phyloP scores from a whole-genome alignment of 2,329 filamentous ascomycete genomes.

The Aspergillus proliferans region DNA sequence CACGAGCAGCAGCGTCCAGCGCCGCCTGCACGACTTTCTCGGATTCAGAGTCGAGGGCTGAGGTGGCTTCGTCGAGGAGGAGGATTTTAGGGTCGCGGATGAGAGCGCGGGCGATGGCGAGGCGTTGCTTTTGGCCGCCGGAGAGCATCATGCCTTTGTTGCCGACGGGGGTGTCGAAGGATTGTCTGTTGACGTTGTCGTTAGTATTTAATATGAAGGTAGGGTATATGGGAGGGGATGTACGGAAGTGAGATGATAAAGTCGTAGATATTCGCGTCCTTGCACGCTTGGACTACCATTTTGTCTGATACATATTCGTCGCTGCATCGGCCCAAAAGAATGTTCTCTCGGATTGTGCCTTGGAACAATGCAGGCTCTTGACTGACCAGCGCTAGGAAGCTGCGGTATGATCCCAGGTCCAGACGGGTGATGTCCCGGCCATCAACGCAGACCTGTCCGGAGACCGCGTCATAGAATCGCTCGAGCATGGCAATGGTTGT shows the following conservation, averaged over 20 bases:
- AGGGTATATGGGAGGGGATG: not conserved
- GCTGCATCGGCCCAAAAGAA: slow-evolving; percentile 48
- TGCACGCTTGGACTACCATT: slow-evolving; percentile 14
- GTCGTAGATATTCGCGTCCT: slow-evolving; percentile 22
- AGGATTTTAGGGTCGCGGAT: slow-evolving; percentile 29
- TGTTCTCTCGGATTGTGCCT: slow-evolving; percentile 61
- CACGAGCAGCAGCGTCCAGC: slow-evolving; percentile 71
- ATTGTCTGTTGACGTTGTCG: slow-evolving; percentile 6
- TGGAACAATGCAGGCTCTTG: slow-evolving; percentile 67
- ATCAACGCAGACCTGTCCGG: slow-evolving; percentile 59
- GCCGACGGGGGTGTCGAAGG: slow-evolving; percentile 19
- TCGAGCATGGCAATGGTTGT: slow-evolving; percentile 56
- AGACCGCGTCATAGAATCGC: slow-evolving; percentile 60
- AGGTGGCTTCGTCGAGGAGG: slow-evolving; percentile 30
- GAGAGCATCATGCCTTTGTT: slow-evolving; percentile 20
- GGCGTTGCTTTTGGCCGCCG: slow-evolving; percentile 32
- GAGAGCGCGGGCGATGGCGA: slow-evolving; percentile 32
- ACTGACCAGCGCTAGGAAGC: slow-evolving; percentile 60
- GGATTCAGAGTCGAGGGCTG: slow-evolving; percentile 40
- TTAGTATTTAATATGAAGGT: not conserved
- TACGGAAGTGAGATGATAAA: slow-evolving; percentile 22
- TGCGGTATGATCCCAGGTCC: slow-evolving; percentile 55
- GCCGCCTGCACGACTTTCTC: slow-evolving; percentile 55
- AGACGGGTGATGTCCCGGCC: slow-evolving; percentile 52
- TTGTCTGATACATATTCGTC: slow-evolving; percentile 13